phyloP scores from a whole-genome alignment of 2,329 filamentous ascomycete species.

The Neurospora sp. region DNA sequence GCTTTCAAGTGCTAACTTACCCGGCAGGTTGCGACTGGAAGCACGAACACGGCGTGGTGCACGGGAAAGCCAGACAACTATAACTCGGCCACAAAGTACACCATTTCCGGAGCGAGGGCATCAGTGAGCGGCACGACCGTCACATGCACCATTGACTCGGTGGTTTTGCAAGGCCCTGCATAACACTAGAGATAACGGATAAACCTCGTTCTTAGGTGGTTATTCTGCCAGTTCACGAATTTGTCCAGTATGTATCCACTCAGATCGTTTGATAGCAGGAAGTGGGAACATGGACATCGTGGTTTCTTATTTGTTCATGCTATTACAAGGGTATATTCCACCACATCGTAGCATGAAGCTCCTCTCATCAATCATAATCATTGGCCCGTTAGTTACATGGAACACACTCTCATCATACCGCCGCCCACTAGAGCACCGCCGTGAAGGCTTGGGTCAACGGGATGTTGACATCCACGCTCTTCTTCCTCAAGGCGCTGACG shows the following conservation, averaged over 20 bases:
- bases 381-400: neutral
- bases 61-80: constrained; percentile 28
- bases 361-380: neutral
- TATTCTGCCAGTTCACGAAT: neutral
- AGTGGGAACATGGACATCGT: neutral
- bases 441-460: neutral
- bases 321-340: neutral
- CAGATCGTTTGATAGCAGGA: neutral
- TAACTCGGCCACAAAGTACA: constrained; percentile 25
- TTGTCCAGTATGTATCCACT: neutral
- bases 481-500: constrained; percentile 25
- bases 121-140: constrained; percentile 24
- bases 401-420: neutral
- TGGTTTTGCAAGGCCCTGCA: constrained; percentile 32
- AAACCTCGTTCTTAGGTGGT: neutral
- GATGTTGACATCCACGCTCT: neutral
- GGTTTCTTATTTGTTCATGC: neutral
- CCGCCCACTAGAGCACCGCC: neutral
- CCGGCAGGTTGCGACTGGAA: constrained; percentile 20
- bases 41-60: constrained; percentile 24
- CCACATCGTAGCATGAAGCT: neutral
- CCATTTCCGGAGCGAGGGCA: constrained; percentile 24
- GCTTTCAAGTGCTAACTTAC: neutral
- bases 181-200: constrained; percentile 4
- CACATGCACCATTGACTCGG: constrained; percentile 34